Percentiles rank a stretch among this genome's conserved stretches.
These are phyloP conservation scores for Aschersonia sp. DNA, from an alignment of 2,329 filamentous ascomycete species.

Conservation along the genomic window DNA sequence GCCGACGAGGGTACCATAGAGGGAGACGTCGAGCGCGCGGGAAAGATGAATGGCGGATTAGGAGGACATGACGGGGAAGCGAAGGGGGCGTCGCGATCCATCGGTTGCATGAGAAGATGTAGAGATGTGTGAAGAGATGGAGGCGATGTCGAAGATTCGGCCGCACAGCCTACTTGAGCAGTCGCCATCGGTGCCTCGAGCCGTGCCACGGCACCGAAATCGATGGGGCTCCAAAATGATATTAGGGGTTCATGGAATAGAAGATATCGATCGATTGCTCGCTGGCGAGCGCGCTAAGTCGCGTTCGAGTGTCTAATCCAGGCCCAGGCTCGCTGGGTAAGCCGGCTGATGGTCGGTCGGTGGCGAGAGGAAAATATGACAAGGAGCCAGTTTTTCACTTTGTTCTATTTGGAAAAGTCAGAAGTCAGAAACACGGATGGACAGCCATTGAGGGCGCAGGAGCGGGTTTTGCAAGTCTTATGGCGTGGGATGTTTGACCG, in stretches of 20 bases:
- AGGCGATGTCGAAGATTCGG: too few relatives aligned
- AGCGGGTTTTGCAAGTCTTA: too few relatives aligned
- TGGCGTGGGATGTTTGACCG: too few relatives aligned
- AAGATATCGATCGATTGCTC: background rate
- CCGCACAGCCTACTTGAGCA: conserved; percentile 20
- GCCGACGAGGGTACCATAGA: conserved; percentile 31
- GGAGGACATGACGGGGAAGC: conserved; percentile 18
- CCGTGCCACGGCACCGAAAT: conserved; percentile 34
- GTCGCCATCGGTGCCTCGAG: conserved; percentile 29
- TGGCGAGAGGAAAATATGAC: too few relatives aligned
- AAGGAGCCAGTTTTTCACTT: too few relatives aligned
- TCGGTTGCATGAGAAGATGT: conserved; percentile 8
- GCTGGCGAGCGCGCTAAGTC: background rate
- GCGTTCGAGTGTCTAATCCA: too few relatives aligned
- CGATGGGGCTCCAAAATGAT: conserved; percentile 22
- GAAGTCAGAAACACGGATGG: too few relatives aligned
- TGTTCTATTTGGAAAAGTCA: too few relatives aligned
- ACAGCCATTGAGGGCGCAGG: background rate
- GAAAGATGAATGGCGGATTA: conserved; percentile 54
- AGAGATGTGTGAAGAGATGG: background rate
- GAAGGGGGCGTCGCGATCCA: background rate
- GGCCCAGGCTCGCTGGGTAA: too few relatives aligned
- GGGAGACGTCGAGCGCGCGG: conserved; percentile 28
- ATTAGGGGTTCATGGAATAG: conserved; percentile 26
- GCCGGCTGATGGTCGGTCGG: too few relatives aligned